These are phyloP conservation scores for Pseudocercospora macadamiae DNA, from an alignment of 2,329 filamentous ascomycete genomes.

Conservation along the genomic window DNA sequence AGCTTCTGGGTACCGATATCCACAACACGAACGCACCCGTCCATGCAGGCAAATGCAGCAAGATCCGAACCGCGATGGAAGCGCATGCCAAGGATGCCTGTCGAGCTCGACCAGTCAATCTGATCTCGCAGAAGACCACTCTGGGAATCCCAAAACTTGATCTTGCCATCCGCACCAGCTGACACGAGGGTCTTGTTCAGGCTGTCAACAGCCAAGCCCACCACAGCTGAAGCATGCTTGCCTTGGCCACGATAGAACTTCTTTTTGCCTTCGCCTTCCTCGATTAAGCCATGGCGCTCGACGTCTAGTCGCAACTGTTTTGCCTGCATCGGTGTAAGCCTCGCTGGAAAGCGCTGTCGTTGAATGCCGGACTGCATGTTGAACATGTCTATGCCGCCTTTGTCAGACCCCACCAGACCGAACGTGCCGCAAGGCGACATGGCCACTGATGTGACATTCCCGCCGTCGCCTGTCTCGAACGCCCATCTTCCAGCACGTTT, in stretches of 20 bases:
- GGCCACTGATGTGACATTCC: constrained; percentile 80
- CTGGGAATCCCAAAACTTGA: constrained; percentile 98
- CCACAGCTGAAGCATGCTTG: constrained; percentile 80
- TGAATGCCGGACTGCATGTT: constrained; percentile 93
- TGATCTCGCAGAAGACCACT: constrained; percentile 78
- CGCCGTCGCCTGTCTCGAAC: constrained; percentile 80
- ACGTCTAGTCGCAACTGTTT: constrained; percentile 70
- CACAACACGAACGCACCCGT: constrained; percentile 83
- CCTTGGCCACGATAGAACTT: constrained; percentile 58
- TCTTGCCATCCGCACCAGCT: constrained; percentile 84
- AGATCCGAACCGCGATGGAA: constrained; percentile 85
- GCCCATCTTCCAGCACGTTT: constrained; percentile 93
- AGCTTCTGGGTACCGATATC: constrained; percentile 89
- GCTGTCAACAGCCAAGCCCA: constrained; percentile 84
- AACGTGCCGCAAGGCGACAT: constrained; percentile 94
- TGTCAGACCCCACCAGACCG: constrained; percentile 81
- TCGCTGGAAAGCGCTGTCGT: constrained; percentile 83
- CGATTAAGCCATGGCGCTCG: constrained; percentile 32
- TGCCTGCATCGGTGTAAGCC: constrained; percentile 75
- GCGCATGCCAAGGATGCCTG: constrained; percentile 72
- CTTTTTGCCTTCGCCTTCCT: constrained; percentile 46
- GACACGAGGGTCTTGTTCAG: constrained; percentile 85
- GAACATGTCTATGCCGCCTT: constrained; percentile 88
- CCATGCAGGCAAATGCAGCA: constrained; percentile 85
- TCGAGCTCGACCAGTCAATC: constrained; percentile 80